phyloP scores from a whole-genome alignment of 2,329 filamentous ascomycete genomes.

The Aureobasidium sp. region DNA sequence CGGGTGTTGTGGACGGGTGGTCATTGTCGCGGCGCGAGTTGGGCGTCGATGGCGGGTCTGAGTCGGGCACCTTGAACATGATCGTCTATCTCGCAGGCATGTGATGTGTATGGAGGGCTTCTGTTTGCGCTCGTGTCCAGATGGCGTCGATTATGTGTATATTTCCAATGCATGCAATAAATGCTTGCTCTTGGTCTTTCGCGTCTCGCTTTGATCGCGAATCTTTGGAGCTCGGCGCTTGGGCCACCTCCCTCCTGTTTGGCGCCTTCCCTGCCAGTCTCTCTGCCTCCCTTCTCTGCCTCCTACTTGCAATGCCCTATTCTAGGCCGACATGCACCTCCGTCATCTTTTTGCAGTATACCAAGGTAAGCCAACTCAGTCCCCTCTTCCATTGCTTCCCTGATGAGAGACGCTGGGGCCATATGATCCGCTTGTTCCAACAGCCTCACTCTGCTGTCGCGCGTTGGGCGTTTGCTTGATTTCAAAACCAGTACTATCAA shows the following conservation, averaged over 20 bases:
- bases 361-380: not conserved
- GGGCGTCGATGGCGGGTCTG: slow-evolving; percentile 16
- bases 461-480: slow-evolving; percentile 17
- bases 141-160: not conserved
- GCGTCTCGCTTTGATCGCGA: slow-evolving; percentile 9
- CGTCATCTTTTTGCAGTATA: not conserved
- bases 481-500: slow-evolving; percentile 17
- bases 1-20: slow-evolving; percentile 31
- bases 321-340: no score
- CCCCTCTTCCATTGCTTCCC: not conserved
- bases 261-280: not conserved
- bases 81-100: not conserved
- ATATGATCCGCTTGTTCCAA: slow-evolving; percentile 17
- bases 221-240: slow-evolving; percentile 9
- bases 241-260: not conserved
- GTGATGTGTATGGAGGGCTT: not conserved
- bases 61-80: slow-evolving; percentile 18
- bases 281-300: not conserved
- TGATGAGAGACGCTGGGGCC: slow-evolving; percentile 21
- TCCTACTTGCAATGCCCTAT: not conserved
- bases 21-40: slow-evolving; percentile 17
- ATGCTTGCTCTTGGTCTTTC: not conserved
- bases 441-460: slow-evolving; percentile 8
- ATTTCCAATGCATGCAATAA: not conserved
- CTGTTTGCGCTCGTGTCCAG: not conserved